Percentiles rank a stretch among this genome's conserved stretches.
These are phyloP conservation scores for Debaryomyces robertsiae DNA, from an alignment of 1,139 yeast species.

Conservation along the genomic window DNA sequence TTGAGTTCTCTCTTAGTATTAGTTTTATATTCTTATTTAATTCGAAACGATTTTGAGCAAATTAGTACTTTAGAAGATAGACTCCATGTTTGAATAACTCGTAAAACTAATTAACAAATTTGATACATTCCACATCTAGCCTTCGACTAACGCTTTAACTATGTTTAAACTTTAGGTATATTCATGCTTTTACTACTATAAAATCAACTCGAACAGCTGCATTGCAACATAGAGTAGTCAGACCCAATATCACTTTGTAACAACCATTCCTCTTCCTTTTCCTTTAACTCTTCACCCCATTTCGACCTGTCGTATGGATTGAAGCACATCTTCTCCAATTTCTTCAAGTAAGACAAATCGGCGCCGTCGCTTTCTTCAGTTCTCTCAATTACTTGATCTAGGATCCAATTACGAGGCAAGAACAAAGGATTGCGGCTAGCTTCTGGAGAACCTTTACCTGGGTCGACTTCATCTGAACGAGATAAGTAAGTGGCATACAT, in stretches of 20 bases:
- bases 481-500: constrained; percentile 37
- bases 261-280: constrained; percentile 58
- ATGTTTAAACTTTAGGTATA: too few relatives aligned
- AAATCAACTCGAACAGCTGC: constrained; percentile 62
- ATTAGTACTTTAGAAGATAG: too few relatives aligned
- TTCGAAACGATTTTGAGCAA: constrained; percentile 1
- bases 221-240: constrained; percentile 58
- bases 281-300: constrained; percentile 69
- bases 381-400: constrained; percentile 74
- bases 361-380: constrained; percentile 41
- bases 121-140: too few relatives aligned
- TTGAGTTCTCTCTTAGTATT: constrained; percentile 7
- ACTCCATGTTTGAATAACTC: too few relatives aligned
- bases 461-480: constrained; percentile 29
- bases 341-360: constrained; percentile 47
- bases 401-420: constrained; percentile 82
- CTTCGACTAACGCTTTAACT: too few relatives aligned
- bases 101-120: too few relatives aligned
- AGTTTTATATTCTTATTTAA: constrained; percentile 4
- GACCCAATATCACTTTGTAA: constrained; percentile 47
- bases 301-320: constrained; percentile 58
- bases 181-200: too few relatives aligned
- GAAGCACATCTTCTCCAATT: constrained; percentile 61
- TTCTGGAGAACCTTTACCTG: constrained; percentile 40
- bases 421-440: constrained; percentile 69